Evolutionary conservation across 2,329 filamentous ascomycete species (phyloP).

Genomic region (Fusarium sp.): DNA sequence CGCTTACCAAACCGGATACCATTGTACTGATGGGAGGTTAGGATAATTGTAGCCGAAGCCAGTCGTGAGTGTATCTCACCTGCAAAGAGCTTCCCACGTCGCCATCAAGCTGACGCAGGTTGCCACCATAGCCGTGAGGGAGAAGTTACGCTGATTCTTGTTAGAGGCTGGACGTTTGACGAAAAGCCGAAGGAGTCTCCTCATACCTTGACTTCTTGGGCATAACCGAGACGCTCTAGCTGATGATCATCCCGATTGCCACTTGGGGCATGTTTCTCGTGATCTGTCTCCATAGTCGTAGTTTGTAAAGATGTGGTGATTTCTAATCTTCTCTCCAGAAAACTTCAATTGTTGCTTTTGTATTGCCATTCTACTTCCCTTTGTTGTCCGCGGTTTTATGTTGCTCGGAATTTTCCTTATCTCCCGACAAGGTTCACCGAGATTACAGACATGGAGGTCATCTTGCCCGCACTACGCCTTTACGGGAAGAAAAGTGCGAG

Average conservation of each 20-base stretch:
- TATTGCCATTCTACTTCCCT: neutral
- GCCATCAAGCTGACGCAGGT: neutral
- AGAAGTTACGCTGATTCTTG: neutral
- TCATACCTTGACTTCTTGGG: neutral
- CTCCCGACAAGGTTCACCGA: neutral
- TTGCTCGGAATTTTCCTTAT: neutral
- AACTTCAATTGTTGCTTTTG: neutral
- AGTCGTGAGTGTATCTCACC: neutral
- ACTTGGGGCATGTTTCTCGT: neutral
- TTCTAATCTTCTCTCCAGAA: neutral
- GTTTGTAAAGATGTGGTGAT: neutral
- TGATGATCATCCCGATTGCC: neutral
- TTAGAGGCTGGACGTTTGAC: neutral
- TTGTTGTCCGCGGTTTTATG: neutral
- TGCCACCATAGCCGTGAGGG: neutral
- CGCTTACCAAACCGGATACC: neutral
- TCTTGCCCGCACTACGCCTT: neutral
- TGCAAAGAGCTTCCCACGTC: conserved; percentile 28
- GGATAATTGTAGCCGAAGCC: rapidly evolving
- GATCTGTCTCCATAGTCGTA: neutral
- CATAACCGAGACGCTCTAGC: neutral
- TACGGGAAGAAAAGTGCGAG: neutral
- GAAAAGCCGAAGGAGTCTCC: rapidly evolving
- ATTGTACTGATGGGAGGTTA: neutral
- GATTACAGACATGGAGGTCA: neutral